Percentiles rank a stretch among this genome's conserved stretches.
Conservation (phyloP, 1,284 basidiomycete genomes). For the Leccinum subrobustum region DNA sequence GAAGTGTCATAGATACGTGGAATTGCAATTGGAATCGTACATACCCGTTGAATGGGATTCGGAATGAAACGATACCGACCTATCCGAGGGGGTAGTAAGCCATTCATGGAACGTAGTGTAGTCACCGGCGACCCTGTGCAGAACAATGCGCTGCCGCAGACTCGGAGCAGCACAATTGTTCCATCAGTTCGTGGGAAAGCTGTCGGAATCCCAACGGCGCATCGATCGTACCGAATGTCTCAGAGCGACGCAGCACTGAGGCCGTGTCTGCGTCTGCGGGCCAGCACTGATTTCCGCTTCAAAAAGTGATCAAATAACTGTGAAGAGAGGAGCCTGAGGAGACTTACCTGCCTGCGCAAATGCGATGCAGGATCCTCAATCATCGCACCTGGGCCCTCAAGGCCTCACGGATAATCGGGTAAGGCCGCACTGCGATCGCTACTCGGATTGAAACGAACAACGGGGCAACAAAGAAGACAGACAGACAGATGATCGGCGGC, state of each 20-base stretch:
- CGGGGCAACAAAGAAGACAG: neutral
- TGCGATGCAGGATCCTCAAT: neutral
- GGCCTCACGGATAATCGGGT: neutral
- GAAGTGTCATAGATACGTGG: neutral
- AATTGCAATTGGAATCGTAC: neutral
- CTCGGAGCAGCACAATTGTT: neutral
- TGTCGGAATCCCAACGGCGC: neutral
- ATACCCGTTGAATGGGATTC: neutral
- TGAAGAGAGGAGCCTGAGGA: neutral
- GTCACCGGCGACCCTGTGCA: neutral
- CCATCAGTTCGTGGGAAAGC: neutral
- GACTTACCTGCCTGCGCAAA: neutral
- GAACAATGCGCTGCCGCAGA: neutral
- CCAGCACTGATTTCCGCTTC: neutral
- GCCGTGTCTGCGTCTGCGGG: constrained; percentile 10
- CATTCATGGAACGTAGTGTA: neutral
- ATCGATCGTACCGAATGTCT: neutral
- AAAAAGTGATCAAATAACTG: neutral
- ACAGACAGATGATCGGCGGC: neutral
- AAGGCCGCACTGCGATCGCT: neutral
- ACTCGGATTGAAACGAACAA: neutral
- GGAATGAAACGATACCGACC: neutral
- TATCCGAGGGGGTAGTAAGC: neutral
- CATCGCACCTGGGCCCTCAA: neutral
- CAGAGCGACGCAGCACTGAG: constrained; percentile 3